Conservation (phyloP, 805 yeast genomes). For the Sugiyamaella chiloensis region DNA sequence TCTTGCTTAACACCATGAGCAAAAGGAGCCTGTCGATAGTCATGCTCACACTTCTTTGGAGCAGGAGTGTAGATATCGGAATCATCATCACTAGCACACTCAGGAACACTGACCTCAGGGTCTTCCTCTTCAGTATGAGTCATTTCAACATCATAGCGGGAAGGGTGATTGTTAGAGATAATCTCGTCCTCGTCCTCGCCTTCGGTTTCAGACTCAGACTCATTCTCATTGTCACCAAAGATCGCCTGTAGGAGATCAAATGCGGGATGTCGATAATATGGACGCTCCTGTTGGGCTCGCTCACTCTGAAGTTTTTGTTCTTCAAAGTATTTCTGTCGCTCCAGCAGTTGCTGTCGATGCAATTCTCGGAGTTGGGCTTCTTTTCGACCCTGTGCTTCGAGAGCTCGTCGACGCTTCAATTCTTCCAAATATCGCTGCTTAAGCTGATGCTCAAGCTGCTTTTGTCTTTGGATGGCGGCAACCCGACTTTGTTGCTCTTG, state of each 20-base stretch:
- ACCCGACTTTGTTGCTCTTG: constrained; percentile 6
- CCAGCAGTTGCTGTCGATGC: not conserved
- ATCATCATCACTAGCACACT: constrained; percentile 12
- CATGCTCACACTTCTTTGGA: not conserved
- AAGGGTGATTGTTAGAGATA: constrained; percentile 12
- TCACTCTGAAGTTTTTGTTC: not conserved
- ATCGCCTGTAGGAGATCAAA: not conserved
- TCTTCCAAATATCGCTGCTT: constrained; percentile 1
- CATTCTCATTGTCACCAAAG: not conserved
- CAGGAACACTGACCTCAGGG: constrained; percentile 20
- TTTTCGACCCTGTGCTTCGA: not conserved
- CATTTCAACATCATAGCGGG: constrained; percentile 14
- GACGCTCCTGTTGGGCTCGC: not conserved
- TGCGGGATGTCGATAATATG: constrained; percentile 4
- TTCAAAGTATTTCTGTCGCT: not conserved
- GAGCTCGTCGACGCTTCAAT: not conserved
- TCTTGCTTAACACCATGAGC: not conserved
- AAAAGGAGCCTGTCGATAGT: not conserved
- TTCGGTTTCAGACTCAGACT: constrained; percentile 14
- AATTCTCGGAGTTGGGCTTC: not conserved
- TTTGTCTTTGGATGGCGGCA: constrained; percentile 2
- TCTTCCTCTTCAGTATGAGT: constrained; percentile 12
- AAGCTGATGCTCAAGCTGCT: not conserved
- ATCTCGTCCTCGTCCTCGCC: constrained; percentile 6
- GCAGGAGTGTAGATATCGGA: constrained; percentile 8